These are phyloP conservation scores for Mortierella sp. DNA, from an alignment of 371 early-diverging fungal species.

Conservation along the genomic window DNA sequence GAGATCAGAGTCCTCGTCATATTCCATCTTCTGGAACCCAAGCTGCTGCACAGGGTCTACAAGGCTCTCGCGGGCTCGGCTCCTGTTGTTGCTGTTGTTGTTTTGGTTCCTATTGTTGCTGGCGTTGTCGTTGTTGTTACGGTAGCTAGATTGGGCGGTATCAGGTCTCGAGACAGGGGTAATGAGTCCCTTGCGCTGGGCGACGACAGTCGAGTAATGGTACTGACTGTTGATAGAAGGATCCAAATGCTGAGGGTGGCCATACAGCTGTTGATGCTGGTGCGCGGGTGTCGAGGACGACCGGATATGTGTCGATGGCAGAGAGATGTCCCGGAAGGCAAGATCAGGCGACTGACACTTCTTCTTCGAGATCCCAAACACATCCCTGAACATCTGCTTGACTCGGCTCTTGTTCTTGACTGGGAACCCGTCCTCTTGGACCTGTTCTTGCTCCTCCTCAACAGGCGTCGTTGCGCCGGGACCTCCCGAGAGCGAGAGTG, in stretches of 20 bases:
- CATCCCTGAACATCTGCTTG: conserved; percentile 38
- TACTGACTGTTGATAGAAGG: conserved; percentile 5
- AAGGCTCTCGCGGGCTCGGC: conserved; percentile 37
- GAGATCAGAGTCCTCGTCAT: conserved; percentile 15
- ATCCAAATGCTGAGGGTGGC: conserved; percentile 19
- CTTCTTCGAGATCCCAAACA: conserved; percentile 34
- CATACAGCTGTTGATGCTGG: conserved; percentile 7
- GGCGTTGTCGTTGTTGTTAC: conserved; percentile 2
- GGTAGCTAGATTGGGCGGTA: conserved; percentile 37
- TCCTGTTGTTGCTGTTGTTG: conserved; percentile 12
- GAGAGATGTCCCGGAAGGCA: conserved; percentile 43
- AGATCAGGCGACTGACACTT: conserved; percentile 30
- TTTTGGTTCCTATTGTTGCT: background rate
- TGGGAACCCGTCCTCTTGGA: conserved; percentile 3
- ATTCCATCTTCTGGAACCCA: conserved; percentile 19
- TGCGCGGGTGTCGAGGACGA: background rate
- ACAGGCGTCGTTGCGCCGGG: background rate
- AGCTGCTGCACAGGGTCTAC: conserved; percentile 36
- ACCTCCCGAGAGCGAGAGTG: background rate
- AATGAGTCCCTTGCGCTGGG: conserved; percentile 30
- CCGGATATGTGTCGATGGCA: conserved; percentile 37
- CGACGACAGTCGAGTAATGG: background rate
- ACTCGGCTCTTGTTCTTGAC: conserved; percentile 27
- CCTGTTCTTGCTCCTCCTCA: conserved; percentile 8
- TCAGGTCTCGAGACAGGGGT: conserved; percentile 36